phyloP scores from a whole-genome alignment of 495 filamentous ascomycete species.

The Mycothermus thermophilus region DNA sequence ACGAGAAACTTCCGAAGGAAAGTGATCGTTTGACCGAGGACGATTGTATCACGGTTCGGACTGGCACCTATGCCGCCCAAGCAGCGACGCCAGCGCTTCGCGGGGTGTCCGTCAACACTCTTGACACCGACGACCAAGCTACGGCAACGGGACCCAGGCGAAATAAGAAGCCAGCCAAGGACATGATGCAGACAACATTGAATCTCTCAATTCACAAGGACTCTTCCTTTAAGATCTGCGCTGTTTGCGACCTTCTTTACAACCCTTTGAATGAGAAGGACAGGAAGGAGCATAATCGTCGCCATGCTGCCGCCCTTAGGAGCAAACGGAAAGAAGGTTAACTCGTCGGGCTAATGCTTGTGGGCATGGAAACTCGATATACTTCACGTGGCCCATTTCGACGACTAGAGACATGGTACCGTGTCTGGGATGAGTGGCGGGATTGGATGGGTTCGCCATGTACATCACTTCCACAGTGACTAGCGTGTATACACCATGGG shows the following conservation, averaged over 20 bases:
- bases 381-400: too few relatives aligned
- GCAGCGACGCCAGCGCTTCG: neutral
- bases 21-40: neutral
- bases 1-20: too few relatives aligned
- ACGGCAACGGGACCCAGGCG: neutral
- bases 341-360: too few relatives aligned
- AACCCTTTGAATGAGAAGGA: slow-evolving; percentile 35
- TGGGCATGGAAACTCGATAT: too few relatives aligned
- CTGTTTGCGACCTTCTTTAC: slow-evolving; percentile 32
- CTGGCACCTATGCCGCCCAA: neutral
- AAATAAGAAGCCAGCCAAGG: slow-evolving; percentile 11
- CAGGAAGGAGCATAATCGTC: slow-evolving; percentile 27
- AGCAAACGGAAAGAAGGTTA: slow-evolving; percentile 4
- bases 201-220: slow-evolving; percentile 23
- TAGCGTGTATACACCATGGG: too few relatives aligned
- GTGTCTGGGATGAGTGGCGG: too few relatives aligned
- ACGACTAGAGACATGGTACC: too few relatives aligned
- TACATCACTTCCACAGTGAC: too few relatives aligned
- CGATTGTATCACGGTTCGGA: neutral
- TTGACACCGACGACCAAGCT: neutral
- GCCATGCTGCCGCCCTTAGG: slow-evolving; percentile 20
- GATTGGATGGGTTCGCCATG: too few relatives aligned
- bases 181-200: slow-evolving; percentile 30
- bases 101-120: neutral
- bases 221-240: slow-evolving; percentile 30